Evolutionary conservation across 768 basidiomycete species (phyloP), one percentile per base, ranked within the genome.

Genomic region (Rhizopogon salebrosus): DNA sequence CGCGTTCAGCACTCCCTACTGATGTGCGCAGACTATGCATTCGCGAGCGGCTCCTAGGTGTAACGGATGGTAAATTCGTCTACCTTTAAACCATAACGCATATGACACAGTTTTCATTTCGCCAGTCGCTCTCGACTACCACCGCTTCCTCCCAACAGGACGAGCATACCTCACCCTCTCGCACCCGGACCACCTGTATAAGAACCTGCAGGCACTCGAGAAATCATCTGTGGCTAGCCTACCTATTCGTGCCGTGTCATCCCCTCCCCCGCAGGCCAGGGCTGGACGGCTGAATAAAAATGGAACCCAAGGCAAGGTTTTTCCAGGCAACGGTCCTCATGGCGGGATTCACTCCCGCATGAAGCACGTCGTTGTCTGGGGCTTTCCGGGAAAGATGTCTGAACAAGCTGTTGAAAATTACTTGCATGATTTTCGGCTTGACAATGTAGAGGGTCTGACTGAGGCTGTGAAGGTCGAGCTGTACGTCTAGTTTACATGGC

Each of bases 61-160:
- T 84, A 27, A 64, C 72, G 6, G 69, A 81, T 49, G 60, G 67
- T 70, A 49, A 57, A 63, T 27, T 4, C 46, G 18, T 9, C 13
- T 16, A 49, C 35, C 50, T 41, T 10, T 8, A 16, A 49, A 27
- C 18, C 22, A 4, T 22, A 26, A 35, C 22, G 16, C 31, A 26
- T 51, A 14, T 6, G 14, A 39, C 18, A n/a, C 35, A 27, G 31
- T 34, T 34, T 34, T 46, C 22, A 10, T 6, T 34, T 10, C n/a
- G 16, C 16, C 55, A 89, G 87, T 84, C 23, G 71, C 77, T 18
- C 60, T 88, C 26, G 72, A 83, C 49, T 87, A 91, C 59, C 58
- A 73, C 36, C 76, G 76, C 48, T 87, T 87, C 67, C 61, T 69
- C 22, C 84, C 86, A 6, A 81, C 80, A 1, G 80, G 82, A 27